A percentile compares a stretch with the other conserved stretches of the same genome.
These are phyloP conservation scores for Casuarina equisetifolia DNA, from an alignment of 306 rosid species.

Conservation along the genomic window DNA sequence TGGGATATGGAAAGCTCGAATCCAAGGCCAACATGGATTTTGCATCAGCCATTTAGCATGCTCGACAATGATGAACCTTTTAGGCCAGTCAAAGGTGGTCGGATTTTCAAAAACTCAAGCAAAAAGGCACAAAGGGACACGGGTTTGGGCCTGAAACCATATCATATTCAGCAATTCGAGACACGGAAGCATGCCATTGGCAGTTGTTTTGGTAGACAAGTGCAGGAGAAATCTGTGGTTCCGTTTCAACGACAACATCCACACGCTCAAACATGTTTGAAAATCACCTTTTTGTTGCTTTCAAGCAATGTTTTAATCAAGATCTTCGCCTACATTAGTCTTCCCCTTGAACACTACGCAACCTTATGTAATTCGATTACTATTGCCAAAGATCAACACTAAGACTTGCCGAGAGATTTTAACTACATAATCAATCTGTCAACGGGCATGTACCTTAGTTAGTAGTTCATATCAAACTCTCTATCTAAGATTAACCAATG, in stretches of 20 bases:
- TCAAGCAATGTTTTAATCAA: conserved; percentile 24
- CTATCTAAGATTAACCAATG: too few relatives aligned
- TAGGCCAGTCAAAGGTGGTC: conserved; percentile 12
- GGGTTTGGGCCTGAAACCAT: conserved; percentile 9
- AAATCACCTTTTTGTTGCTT: conserved; percentile 16
- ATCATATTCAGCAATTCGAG: not conserved
- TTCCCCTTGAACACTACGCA: too few relatives aligned
- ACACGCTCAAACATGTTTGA: not conserved
- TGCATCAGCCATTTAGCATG: not conserved
- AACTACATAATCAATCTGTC: too few relatives aligned
- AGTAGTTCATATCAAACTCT: too few relatives aligned
- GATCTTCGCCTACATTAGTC: not conserved
- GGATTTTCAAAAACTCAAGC: conserved; percentile 36
- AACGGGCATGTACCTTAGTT: too few relatives aligned
- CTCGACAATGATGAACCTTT: conserved; percentile 14
- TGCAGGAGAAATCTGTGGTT: not conserved
- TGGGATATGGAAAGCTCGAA: conserved; percentile 21
- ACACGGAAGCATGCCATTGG: conserved; percentile 29
- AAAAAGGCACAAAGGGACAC: conserved; percentile 25
- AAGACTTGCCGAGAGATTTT: too few relatives aligned
- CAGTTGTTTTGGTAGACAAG: not conserved
- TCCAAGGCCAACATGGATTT: conserved; percentile 20
- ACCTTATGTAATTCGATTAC: too few relatives aligned
- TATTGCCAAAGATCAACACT: too few relatives aligned
- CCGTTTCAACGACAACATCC: not conserved